Conservation (phyloP, 805 yeast species). For the Yarrowia divulgata region DNA sequence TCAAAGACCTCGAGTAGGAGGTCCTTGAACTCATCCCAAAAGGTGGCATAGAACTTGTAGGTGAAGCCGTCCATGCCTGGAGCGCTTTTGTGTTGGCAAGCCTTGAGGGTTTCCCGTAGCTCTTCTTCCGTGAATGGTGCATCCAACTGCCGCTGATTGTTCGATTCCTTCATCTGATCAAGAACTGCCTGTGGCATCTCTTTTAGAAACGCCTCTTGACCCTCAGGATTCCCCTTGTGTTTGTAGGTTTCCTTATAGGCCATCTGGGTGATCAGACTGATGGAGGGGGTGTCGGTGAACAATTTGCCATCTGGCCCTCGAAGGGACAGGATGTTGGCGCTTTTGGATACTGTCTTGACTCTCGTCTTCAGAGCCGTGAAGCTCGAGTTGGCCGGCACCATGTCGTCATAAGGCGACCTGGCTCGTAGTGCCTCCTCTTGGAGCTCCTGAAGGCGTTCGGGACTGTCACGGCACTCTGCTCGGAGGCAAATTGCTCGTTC, state of each 20-base stretch:
- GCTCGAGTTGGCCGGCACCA: not conserved
- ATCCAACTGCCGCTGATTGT: not conserved
- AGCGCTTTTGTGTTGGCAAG: no score
- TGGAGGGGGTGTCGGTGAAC: not conserved
- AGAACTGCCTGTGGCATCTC: not conserved
- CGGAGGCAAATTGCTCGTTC: not conserved
- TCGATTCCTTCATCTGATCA: not conserved
- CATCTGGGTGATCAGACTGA: not conserved
- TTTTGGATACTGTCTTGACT: not conserved
- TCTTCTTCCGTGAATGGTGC: not conserved
- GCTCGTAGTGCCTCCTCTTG: not conserved
- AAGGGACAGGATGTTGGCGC: not conserved
- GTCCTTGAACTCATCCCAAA: no score
- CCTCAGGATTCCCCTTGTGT: not conserved
- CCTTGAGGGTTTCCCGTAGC: no score
- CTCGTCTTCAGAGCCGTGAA: not conserved
- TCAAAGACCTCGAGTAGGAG: no score
- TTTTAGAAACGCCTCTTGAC: not conserved
- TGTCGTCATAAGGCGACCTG: not conserved
- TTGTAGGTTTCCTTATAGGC: not conserved
- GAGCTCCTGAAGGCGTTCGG: not conserved
- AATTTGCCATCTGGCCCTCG: not conserved
- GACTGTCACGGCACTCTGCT: not conserved
- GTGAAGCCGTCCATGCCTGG: no score
- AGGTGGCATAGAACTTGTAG: no score